Base-by-base conservation (phyloP, 495 filamentous ascomycete genomes). In the Penicillium herquei region DNA sequence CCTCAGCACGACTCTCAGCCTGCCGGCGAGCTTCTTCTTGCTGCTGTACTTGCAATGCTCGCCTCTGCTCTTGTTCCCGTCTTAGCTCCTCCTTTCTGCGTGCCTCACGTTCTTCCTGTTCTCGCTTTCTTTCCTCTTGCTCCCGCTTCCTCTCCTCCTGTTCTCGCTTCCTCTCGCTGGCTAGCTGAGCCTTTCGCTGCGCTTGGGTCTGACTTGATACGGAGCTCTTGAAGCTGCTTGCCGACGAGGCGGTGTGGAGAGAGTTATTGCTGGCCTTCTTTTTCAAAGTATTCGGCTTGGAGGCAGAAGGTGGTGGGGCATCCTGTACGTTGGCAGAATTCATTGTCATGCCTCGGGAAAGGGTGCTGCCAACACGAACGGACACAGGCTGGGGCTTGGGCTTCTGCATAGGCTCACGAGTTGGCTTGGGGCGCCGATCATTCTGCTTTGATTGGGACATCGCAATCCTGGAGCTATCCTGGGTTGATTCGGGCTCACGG, bases 51-150 rank as follows among this genome's bases (percentile, higher is more conserved):
- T 77, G 76, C 32, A 79, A 81, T 47, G 85, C 82, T 51, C 87
- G 81, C 70, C 88, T 91, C 49, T 88, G 86, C 60, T 94, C 91
- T 21, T 86, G 68, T 60, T 93, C 89, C 0, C 81, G 81, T 67
- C 89, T 88, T 33, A 86, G 85, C 30, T 95, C 89, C 26, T 85
- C 86, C 63, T 87, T 91, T n/a, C 86, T 84, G 58, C 90, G 86
- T 14, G 83, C 81, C 42, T 87, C 88, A 34, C 82, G 83, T 65
- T 93, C 89, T 59, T 94, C 90, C 62, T 83, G 68, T 62, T 93
- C 88, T 60, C 85, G 90, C 68, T 89, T 90, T 59, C 81, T 82
- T 41, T 87, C 88, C 26, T 46, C 43, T 13, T 46, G 43, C 59
- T 93, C 89, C 1, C 81, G 81, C 68, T 89, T 89, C 32, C 86